Percentiles rank a stretch among this genome's conserved stretches.
phyloP scores from a whole-genome alignment of 306 rosid genomes.

The Macrotyloma uniflorum region DNA sequence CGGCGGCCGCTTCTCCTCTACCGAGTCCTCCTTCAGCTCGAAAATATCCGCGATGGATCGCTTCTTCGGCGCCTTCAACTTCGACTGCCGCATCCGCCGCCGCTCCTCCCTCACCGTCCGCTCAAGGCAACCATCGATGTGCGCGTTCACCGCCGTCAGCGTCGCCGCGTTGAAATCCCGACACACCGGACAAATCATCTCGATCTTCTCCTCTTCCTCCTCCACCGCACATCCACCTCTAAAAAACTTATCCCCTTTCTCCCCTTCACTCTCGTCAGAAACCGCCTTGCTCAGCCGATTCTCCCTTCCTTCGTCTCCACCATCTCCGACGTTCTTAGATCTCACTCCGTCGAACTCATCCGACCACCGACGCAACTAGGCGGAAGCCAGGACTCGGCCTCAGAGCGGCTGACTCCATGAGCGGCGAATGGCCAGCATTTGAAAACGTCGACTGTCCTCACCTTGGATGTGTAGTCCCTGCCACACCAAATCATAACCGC shows the following conservation, averaged over 20 bases:
- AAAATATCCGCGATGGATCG: slow-evolving; percentile 79
- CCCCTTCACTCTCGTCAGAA: background rate
- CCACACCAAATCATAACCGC: slow-evolving; percentile 18
- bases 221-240: background rate
- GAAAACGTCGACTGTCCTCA: slow-evolving; percentile 61
- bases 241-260: background rate
- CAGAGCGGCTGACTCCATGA: slow-evolving; percentile 9
- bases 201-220: slow-evolving; percentile 35
- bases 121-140: slow-evolving; percentile 58
- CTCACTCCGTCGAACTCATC: slow-evolving; percentile 45
- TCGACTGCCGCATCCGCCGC: slow-evolving; percentile 38
- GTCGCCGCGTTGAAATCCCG: slow-evolving; percentile 55
- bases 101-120: slow-evolving; percentile 45
- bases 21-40: slow-evolving; percentile 13
- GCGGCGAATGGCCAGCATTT: slow-evolving; percentile 70
- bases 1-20: background rate
- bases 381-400: slow-evolving; percentile 53
- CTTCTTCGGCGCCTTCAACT: slow-evolving; percentile 53
- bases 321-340: slow-evolving; percentile 29
- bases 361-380: slow-evolving; percentile 62
- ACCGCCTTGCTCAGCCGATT: background rate
- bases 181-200: slow-evolving; percentile 67
- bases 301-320: background rate
- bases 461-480: slow-evolving; percentile 71
- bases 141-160: slow-evolving; percentile 59